Evolutionary conservation across 192 early-diverging fungal genomes (phyloP).

Genomic region (Ambispora gerdemannii): DNA sequence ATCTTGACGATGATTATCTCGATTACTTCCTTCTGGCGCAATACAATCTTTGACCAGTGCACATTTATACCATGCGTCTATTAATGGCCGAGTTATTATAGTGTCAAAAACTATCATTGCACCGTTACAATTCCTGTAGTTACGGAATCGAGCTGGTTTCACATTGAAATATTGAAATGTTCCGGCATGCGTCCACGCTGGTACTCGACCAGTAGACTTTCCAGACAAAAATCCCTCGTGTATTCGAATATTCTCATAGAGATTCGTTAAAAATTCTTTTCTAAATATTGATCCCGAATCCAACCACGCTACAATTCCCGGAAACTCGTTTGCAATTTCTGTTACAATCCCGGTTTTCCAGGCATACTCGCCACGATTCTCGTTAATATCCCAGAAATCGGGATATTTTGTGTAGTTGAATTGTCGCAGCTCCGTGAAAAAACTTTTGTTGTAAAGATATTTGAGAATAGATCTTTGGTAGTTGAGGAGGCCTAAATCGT

Average conservation of each 20-base stretch:
- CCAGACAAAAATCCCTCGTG: conserved; percentile 48
- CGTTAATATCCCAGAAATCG: conserved; percentile 48
- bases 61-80: conserved; percentile 38
- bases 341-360: conserved; percentile 57
- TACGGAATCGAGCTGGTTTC: conserved; percentile 32
- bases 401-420: conserved; percentile 49
- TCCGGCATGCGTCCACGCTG: conserved; percentile 47
- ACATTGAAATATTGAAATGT: conserved; percentile 44
- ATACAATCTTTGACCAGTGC: conserved; percentile 47
- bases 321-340: conserved; percentile 42
- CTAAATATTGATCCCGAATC: conserved; percentile 49
- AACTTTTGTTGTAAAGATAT: conserved; percentile 40
- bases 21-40: conserved; percentile 47
- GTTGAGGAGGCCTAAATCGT: conserved; percentile 48
- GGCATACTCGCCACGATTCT: conserved; percentile 51
- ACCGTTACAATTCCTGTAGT: conserved; percentile 50
- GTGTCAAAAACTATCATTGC: conserved; percentile 51
- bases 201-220: conserved; percentile 35
- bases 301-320: conserved; percentile 48
- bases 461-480: conserved; percentile 42
- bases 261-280: conserved; percentile 44
- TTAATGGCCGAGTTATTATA: conserved; percentile 19
- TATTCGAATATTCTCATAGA: conserved; percentile 38
- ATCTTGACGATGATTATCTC: conserved; percentile 56
- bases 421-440: conserved; percentile 43